phyloP scores from a whole-genome alignment of 768 basidiomycete genomes.

The Leccinum subtestaceum region DNA sequence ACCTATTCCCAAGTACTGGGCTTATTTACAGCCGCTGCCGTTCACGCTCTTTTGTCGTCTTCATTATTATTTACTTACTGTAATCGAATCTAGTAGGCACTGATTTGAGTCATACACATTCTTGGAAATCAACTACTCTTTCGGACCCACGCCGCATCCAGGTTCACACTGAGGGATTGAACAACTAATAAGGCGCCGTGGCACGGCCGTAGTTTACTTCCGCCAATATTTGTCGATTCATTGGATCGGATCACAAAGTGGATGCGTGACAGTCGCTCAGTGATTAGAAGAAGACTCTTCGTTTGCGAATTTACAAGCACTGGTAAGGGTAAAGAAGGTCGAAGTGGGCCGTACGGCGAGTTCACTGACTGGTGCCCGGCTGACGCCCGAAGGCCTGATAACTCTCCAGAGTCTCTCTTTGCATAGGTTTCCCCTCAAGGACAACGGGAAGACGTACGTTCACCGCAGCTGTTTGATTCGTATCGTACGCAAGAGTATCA shows the following conservation, averaged over 20 bases:
- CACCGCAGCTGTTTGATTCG: too few species aligned
- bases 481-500: not conserved
- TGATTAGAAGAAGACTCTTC: not conserved
- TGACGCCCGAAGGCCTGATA: too few species aligned
- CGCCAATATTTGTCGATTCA: not conserved
- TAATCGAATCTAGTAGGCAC: conserved; percentile 26
- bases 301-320: not conserved
- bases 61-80: conserved; percentile 24
- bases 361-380: not conserved
- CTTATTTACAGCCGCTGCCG: conserved; percentile 1
- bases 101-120: conserved; percentile 14
- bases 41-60: conserved; percentile 15
- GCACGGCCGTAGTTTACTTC: not conserved
- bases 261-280: not conserved
- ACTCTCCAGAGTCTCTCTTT: too few species aligned
- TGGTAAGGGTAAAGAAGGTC: not conserved
- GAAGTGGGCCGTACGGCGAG: not conserved
- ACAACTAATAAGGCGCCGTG: not conserved
- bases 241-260: not conserved
- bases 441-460: too few species aligned
- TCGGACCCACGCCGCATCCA: not conserved
- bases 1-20: not conserved
- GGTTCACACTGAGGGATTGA: not conserved
- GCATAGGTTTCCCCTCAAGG: not conserved
- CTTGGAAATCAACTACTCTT: conserved; percentile 6